A percentile compares a stretch with the other conserved stretches of the same genome.
These are phyloP conservation scores for Penicillium expansum DNA, from an alignment of 2,329 filamentous ascomycete genomes.

Conservation along the genomic window DNA sequence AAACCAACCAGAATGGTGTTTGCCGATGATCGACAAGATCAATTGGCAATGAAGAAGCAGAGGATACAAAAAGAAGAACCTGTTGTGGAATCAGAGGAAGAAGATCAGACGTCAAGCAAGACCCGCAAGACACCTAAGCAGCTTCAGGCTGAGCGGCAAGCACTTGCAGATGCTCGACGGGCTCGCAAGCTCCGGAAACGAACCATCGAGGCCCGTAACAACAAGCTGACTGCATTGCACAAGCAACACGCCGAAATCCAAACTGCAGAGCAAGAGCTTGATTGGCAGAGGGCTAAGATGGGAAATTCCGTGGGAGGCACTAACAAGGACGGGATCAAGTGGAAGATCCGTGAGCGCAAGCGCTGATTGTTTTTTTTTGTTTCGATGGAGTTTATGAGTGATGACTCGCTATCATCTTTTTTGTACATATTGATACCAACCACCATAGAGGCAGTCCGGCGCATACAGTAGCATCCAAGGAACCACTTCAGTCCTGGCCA, in stretches of 20 bases:
- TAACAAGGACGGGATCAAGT: conserved; percentile 63
- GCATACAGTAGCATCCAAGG: conserved; percentile 7
- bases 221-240: conserved; percentile 53
- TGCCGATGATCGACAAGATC: conserved; percentile 39
- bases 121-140: conserved; percentile 45
- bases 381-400: conserved; percentile 19
- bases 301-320: conserved; percentile 58
- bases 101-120: conserved; percentile 16
- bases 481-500: neutral
- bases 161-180: conserved; percentile 37
- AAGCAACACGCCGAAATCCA: conserved; percentile 55
- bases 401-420: conserved; percentile 19
- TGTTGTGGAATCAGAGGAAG: conserved; percentile 25
- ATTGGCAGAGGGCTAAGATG: conserved; percentile 61
- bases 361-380: conserved; percentile 35
- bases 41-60: conserved; percentile 29
- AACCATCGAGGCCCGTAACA: conserved; percentile 48
- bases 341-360: conserved; percentile 63
- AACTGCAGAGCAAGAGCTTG: conserved; percentile 56
- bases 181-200: conserved; percentile 49
- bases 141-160: conserved; percentile 43
- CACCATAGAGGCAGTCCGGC: conserved; percentile 12
- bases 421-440: conserved; percentile 14
- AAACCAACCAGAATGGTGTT: conserved; percentile 40
- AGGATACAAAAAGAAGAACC: conserved; percentile 21